Base-by-base conservation (phyloP, 2,329 filamentous ascomycete species). In the Aspergillus brunneoviolaceus region DNA sequence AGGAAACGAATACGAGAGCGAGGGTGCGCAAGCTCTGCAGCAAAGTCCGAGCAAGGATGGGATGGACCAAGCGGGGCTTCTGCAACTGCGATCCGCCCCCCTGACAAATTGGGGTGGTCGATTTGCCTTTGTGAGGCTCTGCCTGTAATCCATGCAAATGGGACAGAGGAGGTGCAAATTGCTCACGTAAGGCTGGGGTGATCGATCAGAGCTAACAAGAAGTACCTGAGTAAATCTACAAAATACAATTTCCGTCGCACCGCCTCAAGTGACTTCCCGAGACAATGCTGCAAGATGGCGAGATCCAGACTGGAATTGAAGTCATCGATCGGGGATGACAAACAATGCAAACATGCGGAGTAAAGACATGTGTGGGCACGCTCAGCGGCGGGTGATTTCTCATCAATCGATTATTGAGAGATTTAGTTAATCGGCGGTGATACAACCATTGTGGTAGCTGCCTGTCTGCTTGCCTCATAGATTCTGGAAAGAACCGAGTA, bases 301-400 rank as follows among this genome's bases (percentile, higher is more conserved):
- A 45, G 39, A 45, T 45, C 16, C 39, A 45, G 39, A 9, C 16
- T 19, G 19, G 39, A 45, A n/a, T 45, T 45, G 39, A 53, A 42
- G 31, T 49, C 55, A 51, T 55, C 47, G 16, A 29, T 19, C 9
- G 29, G 27, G 25, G 27, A 57, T 58, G 61, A 49, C 68, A 70
- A 70, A 70, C 68, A 68, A 31, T 65, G 65, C 68, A 70, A 70
- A 70, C 68, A 69, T 10, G 16, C 21, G 51, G 39, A 29, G 49
- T 33, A 29, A 29, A 29, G 9, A 29, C 27, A 9, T 9, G 1
- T 29, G 1, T 29, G 9, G 27, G 27, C 2, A 27, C 25, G 10
- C 16, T 14, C 11, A 33, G 27, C 49, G 35, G 51, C 12, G 19
- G 25, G 33, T n/a, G 35, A 25, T 42, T 27, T 23, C 42, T 53